A percentile compares a stretch with the other conserved stretches of the same genome.
These are phyloP conservation scores for Fonsecaea monophora DNA, from an alignment of 2,329 filamentous ascomycete species.

Conservation along the genomic window DNA sequence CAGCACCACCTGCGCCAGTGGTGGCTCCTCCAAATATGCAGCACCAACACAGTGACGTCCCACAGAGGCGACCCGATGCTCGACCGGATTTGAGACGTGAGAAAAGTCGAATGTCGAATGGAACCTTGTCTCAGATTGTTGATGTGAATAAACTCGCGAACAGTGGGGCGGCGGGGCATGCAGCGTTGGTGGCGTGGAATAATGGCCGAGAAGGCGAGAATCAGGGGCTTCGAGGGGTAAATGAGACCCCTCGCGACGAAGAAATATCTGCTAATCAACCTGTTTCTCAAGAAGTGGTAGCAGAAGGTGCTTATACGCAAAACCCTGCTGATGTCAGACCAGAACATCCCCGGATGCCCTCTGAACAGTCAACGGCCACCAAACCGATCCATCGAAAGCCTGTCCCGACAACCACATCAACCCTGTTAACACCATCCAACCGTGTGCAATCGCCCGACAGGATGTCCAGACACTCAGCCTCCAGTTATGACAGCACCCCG, in stretches of 20 bases:
- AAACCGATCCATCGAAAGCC: slow-evolving; percentile 59
- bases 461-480: slow-evolving; percentile 34
- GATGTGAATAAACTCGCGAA: slow-evolving; percentile 63
- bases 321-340: slow-evolving; percentile 32
- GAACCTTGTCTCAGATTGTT: slow-evolving; percentile 80
- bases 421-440: slow-evolving; percentile 23
- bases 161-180: slow-evolving; percentile 46
- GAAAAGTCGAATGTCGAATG: slow-evolving; percentile 81
- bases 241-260: slow-evolving; percentile 41
- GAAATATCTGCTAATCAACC: slow-evolving; percentile 38
- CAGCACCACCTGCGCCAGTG: slow-evolving; percentile 76
- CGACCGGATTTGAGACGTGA: slow-evolving; percentile 79
- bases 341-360: slow-evolving; percentile 38
- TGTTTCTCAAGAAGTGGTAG: slow-evolving; percentile 41
- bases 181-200: slow-evolving; percentile 51
- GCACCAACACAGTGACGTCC: slow-evolving; percentile 74
- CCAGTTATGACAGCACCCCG: slow-evolving; percentile 66
- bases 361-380: slow-evolving; percentile 53
- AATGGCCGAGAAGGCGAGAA: slow-evolving; percentile 43
- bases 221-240: slow-evolving; percentile 51
- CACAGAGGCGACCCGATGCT: slow-evolving; percentile 72
- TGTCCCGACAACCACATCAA: slow-evolving; percentile 30
- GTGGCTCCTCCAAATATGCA: slow-evolving; percentile 78
- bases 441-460: slow-evolving; percentile 47
- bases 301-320: slow-evolving; percentile 35